Evolutionary conservation across 345 rosid genomes (phyloP).

Genomic region (Heritiera littoralis): DNA sequence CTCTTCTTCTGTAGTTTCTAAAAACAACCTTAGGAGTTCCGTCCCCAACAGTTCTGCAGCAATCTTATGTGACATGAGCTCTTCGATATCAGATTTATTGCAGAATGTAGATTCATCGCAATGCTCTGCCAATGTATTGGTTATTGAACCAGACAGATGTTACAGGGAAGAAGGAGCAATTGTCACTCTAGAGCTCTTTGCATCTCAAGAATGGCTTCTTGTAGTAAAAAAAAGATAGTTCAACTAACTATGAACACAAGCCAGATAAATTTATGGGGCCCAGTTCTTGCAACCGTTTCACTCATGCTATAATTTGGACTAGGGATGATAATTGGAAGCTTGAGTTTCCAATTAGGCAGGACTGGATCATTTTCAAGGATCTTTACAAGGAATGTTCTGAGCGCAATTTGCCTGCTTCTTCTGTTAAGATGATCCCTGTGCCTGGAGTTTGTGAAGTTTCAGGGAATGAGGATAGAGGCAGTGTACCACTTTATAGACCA

Average conservation of each 20-base stretch:
- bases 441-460: conserved; percentile 73
- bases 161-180: conserved; percentile 68
- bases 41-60: conserved; percentile 26
- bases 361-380: too few relatives aligned
- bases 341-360: conserved; percentile 67
- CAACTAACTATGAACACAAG: conserved; percentile 42
- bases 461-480: conserved; percentile 42
- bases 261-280: conserved; percentile 70
- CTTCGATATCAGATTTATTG: conserved; percentile 28
- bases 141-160: conserved; percentile 63
- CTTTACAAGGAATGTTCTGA: conserved; percentile 82
- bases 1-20: conserved; percentile 47
- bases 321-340: conserved; percentile 81
- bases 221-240: conserved; percentile 59
- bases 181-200: conserved; percentile 51
- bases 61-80: conserved; percentile 35
- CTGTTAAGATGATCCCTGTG: conserved; percentile 67
- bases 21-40: conserved; percentile 56
- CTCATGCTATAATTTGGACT: conserved; percentile 68
- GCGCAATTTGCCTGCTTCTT: conserved; percentile 51
- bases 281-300: conserved; percentile 55
- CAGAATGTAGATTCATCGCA: conserved; percentile 39
- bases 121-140: conserved; percentile 69
- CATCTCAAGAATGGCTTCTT: conserved; percentile 71
- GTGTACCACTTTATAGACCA: conserved; percentile 52